Percentiles rank a stretch among this genome's conserved stretches.
Evolutionary conservation across 2,329 filamentous ascomycete genomes (phyloP).

Genomic region (Macroventuria anomochaeta): DNA sequence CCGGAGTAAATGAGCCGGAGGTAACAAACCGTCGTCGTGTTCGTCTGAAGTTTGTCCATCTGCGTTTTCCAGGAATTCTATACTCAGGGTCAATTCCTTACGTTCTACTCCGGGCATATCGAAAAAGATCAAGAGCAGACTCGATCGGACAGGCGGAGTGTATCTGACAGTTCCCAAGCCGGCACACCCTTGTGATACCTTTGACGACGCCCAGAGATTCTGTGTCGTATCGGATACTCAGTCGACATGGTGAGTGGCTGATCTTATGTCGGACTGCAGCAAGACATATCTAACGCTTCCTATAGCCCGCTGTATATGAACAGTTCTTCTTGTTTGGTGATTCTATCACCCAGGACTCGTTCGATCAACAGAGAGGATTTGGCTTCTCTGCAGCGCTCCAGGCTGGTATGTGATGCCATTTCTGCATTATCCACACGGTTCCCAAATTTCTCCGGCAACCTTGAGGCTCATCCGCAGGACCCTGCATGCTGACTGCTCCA

Average conservation of each 20-base stretch:
- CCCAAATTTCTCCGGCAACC: not conserved
- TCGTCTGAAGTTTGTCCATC: conserved; percentile 7
- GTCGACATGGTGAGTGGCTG: conserved; percentile 18
- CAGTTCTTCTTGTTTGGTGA: conserved; percentile 82
- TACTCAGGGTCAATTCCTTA: not conserved
- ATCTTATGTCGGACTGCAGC: not conserved
- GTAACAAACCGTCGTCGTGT: not conserved
- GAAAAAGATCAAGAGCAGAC: not conserved
- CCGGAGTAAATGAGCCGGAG: conserved; percentile 11
- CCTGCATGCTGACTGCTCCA: conserved; percentile 46
- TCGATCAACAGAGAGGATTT: conserved; percentile 69
- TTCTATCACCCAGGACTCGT: conserved; percentile 78
- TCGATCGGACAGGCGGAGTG: not conserved
- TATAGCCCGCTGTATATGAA: conserved; percentile 44
- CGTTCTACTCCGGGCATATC: not conserved
- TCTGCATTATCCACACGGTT: not conserved
- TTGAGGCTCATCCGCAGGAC: conserved; percentile 6
- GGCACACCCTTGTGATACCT: conserved; percentile 15
- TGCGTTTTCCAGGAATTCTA: not conserved
- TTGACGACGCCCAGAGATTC: conserved; percentile 19
- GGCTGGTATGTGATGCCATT: conserved; percentile 59
- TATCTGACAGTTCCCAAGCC: conserved; percentile 8
- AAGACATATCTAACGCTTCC: not conserved
- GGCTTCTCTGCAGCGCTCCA: conserved; percentile 76
- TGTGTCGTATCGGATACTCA: not conserved